phyloP scores from a whole-genome alignment of 2,329 filamentous ascomycete species.

The Acrocalymma vagum region DNA sequence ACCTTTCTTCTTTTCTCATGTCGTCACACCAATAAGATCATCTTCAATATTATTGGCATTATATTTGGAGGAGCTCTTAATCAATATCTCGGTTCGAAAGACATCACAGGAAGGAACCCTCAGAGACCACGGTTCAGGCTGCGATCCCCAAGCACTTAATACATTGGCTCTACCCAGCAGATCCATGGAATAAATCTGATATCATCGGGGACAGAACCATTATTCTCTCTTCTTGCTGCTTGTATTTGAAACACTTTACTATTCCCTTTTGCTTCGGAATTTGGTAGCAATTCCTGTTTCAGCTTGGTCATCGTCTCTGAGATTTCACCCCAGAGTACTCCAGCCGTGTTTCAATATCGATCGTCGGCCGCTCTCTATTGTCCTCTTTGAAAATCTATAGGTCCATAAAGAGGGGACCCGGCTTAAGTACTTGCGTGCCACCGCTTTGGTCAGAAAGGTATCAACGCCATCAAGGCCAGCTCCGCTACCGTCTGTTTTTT shows the following conservation, averaged over 20 bases:
- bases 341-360: conserved; percentile 11
- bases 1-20: conserved; percentile 35
- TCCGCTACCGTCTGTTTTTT: background rate
- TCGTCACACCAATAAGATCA: conserved; percentile 40
- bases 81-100: conserved; percentile 23
- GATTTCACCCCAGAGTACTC: conserved; percentile 13
- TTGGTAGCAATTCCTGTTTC: conserved; percentile 20
- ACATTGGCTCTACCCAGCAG: conserved; percentile 29
- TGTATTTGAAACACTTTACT: conserved; percentile 29
- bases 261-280: conserved; percentile 20
- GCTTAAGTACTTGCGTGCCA: conserved; percentile 9
- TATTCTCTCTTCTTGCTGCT: conserved; percentile 20
- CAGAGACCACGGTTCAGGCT: conserved; percentile 30
- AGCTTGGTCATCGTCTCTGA: conserved; percentile 14
- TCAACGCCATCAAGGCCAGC: conserved; percentile 4
- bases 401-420: conserved; percentile 11
- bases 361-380: no score
- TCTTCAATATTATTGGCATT: conserved; percentile 38
- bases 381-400: no score
- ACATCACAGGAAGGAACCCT: conserved; percentile 25
- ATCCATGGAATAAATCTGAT: conserved; percentile 27
- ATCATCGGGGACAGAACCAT: conserved; percentile 20
- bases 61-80: conserved; percentile 35
- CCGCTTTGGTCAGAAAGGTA: conserved; percentile 14
- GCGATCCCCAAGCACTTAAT: conserved; percentile 35